Evolutionary conservation across 164 flowering plant genomes (phyloP), one percentile per base, ranked within the genome.

Genomic region (Aristolochia contorta): DNA sequence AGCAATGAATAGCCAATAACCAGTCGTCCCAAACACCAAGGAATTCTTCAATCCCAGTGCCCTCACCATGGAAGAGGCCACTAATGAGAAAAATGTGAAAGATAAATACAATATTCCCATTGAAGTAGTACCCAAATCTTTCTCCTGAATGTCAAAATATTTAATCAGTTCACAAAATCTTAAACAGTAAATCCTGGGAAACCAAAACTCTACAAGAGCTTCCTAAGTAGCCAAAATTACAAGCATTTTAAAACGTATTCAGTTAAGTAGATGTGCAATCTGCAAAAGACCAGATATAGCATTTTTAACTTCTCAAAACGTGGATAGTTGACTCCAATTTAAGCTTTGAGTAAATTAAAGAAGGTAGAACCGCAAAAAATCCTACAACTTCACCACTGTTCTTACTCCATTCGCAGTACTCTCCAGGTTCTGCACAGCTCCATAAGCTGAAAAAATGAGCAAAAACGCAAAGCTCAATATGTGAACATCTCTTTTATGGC

Each of bases 381-480:
- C 6, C 19, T 20, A 4, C n/a, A 16, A 49, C 43, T 10, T 16
- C 6, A 22, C 21, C 23, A 32, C 48, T 48, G 51, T 46, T 72
- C 82, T 79, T 68, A 89, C 98, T 57, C 82, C 79, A 71, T 89
- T 84, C 43, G 90, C 65, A 0, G 91, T 82, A 62, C 82, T 90
- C 75, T 93, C 79, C 72, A 93, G 57, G 61, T 93, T 93, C 83
- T 90, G 97, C 54, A 84, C 92, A 66, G 99, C 97, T 12, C 94
- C 89, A 66, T 86, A 90, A 58, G 99, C 97, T 19, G 82, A 74
- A 64, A 93, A 93, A 15, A 87, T 68, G 60, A 93, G 70, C 68
- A 90, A 63, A 59, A 93, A 90, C 4, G 94, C 83, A 45, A 62
- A 73, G 76, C 96, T 84, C 62, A 93, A 70, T 12, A 93, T 71